Conservation (phyloP, 2,329 filamentous ascomycete species). For the Malbranchea zuffiana region DNA sequence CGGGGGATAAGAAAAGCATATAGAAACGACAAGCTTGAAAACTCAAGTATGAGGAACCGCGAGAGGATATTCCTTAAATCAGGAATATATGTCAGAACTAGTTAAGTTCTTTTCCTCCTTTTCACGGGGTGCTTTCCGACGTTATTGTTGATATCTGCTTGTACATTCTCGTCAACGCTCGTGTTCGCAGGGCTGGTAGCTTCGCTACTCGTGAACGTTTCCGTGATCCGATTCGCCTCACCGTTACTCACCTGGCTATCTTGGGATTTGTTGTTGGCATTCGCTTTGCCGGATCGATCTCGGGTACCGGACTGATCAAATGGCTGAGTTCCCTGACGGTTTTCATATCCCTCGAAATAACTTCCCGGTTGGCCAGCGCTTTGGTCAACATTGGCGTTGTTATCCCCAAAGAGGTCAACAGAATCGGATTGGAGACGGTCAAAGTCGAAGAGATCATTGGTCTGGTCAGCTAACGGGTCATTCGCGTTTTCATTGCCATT, state of each 20-base stretch:
- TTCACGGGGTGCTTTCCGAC: conserved; percentile 19
- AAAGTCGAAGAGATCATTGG: conserved; percentile 35
- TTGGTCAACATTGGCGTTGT: conserved; percentile 16
- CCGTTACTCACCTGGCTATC: too few relatives aligned
- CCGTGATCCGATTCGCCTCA: conserved; percentile 25
- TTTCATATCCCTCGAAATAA: conserved; percentile 29
- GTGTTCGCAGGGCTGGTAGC: conserved; percentile 31
- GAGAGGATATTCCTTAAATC: too few relatives aligned
- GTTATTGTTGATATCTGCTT: conserved; percentile 16
- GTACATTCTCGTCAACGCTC: conserved; percentile 22
- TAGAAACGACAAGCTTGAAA: too few relatives aligned
- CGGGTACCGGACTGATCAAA: neutral
- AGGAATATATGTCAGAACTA: too few relatives aligned
- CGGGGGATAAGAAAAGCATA: too few relatives aligned
- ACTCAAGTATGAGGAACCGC: too few relatives aligned
- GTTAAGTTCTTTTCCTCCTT: conserved; percentile 26
- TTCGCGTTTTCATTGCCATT: conserved; percentile 13
- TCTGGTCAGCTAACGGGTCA: conserved; percentile 14
- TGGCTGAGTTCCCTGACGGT: conserved; percentile 15
- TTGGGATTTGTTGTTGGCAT: too few relatives aligned
- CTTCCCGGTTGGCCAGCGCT: conserved; percentile 13
- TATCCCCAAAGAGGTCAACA: conserved; percentile 24
- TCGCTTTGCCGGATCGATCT: conserved; percentile 3
- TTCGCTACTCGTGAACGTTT: conserved; percentile 37
- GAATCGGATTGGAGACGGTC: conserved; percentile 25